phyloP scores from a whole-genome alignment of 106 monocot species.

The Triglochin maritima region DNA sequence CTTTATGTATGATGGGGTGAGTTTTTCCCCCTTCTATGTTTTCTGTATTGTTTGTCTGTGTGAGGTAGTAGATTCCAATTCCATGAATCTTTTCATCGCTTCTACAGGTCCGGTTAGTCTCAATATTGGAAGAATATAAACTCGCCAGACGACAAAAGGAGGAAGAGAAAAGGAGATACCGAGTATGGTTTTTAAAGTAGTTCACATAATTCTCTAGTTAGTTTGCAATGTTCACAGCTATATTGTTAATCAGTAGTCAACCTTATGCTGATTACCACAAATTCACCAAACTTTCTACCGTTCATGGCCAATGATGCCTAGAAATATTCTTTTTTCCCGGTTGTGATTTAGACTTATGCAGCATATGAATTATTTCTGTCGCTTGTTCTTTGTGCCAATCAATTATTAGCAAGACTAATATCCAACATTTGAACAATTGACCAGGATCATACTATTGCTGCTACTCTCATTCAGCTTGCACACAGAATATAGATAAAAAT shows the following conservation, averaged over 20 bases:
- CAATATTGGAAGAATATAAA: constrained; percentile 79
- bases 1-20: constrained; percentile 92
- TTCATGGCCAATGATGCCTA: too few relatives aligned
- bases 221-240: neutral
- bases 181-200: constrained; percentile 26
- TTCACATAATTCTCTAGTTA: neutral
- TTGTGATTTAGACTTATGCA: too few relatives aligned
- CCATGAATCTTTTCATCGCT: neutral
- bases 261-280: too few relatives aligned
- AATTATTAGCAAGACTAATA: too few relatives aligned
- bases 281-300: too few relatives aligned
- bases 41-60: neutral
- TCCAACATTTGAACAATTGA: too few relatives aligned
- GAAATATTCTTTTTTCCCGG: too few relatives aligned
- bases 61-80: neutral
- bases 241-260: neutral
- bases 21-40: neutral
- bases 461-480: too few relatives aligned
- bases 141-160: constrained; percentile 65
- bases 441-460: too few relatives aligned
- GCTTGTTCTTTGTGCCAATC: too few relatives aligned
- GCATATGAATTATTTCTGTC: too few relatives aligned
- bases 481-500: too few relatives aligned
- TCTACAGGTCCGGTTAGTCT: constrained; percentile 61
- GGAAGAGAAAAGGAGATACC: constrained; percentile 60